Evolutionary conservation across 495 filamentous ascomycete species (phyloP), one percentile per base, ranked within the genome.

Genomic region (Lepraria neglecta): DNA sequence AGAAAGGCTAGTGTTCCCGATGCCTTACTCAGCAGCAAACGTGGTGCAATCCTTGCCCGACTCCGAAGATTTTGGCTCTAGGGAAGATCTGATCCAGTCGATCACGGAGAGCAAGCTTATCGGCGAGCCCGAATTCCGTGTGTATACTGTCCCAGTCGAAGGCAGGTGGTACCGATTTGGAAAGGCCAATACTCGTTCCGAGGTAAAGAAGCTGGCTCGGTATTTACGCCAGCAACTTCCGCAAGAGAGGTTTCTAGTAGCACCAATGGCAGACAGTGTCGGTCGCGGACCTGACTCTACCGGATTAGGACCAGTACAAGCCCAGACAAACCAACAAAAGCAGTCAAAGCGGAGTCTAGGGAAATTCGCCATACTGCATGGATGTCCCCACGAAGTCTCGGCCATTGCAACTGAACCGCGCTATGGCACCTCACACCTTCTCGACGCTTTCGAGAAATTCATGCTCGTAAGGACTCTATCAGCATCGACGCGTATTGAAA

Each of bases 321-420:
- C 17, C 28, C 14, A 31, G 9, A 52, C 24, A 17, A 30, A 10
- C 4, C 1, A 30, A 52, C 6, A 28, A 31, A 52, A 9, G 14
- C 48, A 30, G 28, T 15, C 27, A 17, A 52, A n/a, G 6, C 48
- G 31, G 27, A 27, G 21, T 27, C 6, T 1, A 9, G 21, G 30
- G 14, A 56, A 14, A 43, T n/a, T 56, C 14, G 31, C 30, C 11
- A 44, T 56, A 15, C 4, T 56, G 54, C 54, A 56, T 21, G 54
- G 54, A 28, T 28, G 10, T 27, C 9, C 54, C 5, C 54, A 43
- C 19, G n/a, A 40, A 21, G 10, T 56, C n/a, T 42, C 33, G 14
- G 33, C 24, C 11, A 56, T 56, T 30, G 54, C 54, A 6, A 56
- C 54, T 40, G 54, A 56, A 14, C 33, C 35, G 24, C 33, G 42